Conservation (phyloP, 345 rosid species). For the Sonneratia alba region DNA sequence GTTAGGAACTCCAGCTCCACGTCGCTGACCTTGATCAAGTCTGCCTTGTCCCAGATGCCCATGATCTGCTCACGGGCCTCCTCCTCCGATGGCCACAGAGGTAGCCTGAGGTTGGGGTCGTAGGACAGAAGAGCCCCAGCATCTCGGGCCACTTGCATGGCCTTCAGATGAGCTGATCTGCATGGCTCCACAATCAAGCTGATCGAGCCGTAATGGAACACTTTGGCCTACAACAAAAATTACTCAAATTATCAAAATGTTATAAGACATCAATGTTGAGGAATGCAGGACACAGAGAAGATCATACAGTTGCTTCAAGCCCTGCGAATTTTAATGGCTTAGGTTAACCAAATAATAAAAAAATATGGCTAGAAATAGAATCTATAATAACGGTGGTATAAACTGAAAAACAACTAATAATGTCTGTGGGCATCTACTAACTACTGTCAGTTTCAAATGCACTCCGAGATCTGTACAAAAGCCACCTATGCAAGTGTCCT, state of each 20-base stretch:
- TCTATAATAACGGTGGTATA: too few relatives aligned
- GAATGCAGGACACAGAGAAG: too few relatives aligned
- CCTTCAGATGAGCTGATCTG: conserved; percentile 81
- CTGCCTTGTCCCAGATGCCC: conserved; percentile 98
- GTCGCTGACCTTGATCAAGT: conserved; percentile 87
- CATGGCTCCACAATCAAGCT: conserved; percentile 99
- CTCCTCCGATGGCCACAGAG: conserved; percentile 84
- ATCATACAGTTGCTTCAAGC: too few relatives aligned
- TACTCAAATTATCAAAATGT: too few relatives aligned
- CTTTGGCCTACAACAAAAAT: conserved; percentile 44
- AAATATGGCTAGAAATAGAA: too few relatives aligned
- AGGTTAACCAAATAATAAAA: not conserved
- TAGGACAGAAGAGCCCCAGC: conserved; percentile 89
- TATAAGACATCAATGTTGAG: too few relatives aligned
- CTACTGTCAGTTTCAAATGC: too few relatives aligned
- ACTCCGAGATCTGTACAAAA: not conserved
- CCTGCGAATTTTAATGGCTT: not conserved
- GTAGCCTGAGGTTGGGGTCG: conserved; percentile 91
- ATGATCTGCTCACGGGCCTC: conserved; percentile 80
- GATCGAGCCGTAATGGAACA: conserved; percentile 93
- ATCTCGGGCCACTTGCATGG: conserved; percentile 85
- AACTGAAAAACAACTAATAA: too few relatives aligned
- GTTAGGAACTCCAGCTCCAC: conserved; percentile 91
- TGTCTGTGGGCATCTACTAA: too few relatives aligned
- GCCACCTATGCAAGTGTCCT: not conserved